Evolutionary conservation across 371 early-diverging fungal species (phyloP).

Genomic region (Smittium culicis): DNA sequence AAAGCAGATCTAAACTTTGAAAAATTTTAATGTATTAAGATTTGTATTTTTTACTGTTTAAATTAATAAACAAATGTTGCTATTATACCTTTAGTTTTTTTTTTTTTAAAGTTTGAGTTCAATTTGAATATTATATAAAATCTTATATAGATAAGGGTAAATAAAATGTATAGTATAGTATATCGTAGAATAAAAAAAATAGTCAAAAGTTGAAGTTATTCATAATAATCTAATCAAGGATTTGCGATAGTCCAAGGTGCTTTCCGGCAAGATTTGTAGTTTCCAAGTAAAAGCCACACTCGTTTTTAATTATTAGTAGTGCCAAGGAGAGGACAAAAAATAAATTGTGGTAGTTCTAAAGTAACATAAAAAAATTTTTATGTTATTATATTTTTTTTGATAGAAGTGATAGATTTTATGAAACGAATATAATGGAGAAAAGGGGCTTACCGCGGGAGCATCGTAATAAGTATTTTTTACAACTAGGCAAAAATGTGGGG

Average conservation of each 20-base stretch:
- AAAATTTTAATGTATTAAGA: too few species aligned
- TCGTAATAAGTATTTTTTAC: slow-evolving; percentile 26
- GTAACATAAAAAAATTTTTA: background rate
- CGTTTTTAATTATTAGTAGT: background rate
- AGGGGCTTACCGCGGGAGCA: background rate
- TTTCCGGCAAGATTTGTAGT: background rate
- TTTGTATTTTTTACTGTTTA: too few species aligned
- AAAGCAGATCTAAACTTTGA: too few species aligned
- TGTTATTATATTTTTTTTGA: too few species aligned
- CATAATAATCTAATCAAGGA: background rate
- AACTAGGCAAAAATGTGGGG: slow-evolving; percentile 27
- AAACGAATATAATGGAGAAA: background rate
- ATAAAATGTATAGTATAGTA: too few species aligned
- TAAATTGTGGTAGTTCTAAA: background rate
- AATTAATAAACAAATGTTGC: background rate
- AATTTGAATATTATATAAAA: too few species aligned
- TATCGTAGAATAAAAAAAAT: too few species aligned
- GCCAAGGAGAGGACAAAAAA: background rate
- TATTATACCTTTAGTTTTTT: background rate
- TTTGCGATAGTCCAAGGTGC: background rate
- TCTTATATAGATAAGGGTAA: too few species aligned
- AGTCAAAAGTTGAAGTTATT: too few species aligned
- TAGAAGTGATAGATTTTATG: too few species aligned
- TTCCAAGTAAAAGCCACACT: background rate
- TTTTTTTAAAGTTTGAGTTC: background rate